A percentile compares a stretch with the other conserved stretches of the same genome.
Evolutionary conservation across 1,284 basidiomycete species (phyloP).

Genomic region (Pascua sp.): DNA sequence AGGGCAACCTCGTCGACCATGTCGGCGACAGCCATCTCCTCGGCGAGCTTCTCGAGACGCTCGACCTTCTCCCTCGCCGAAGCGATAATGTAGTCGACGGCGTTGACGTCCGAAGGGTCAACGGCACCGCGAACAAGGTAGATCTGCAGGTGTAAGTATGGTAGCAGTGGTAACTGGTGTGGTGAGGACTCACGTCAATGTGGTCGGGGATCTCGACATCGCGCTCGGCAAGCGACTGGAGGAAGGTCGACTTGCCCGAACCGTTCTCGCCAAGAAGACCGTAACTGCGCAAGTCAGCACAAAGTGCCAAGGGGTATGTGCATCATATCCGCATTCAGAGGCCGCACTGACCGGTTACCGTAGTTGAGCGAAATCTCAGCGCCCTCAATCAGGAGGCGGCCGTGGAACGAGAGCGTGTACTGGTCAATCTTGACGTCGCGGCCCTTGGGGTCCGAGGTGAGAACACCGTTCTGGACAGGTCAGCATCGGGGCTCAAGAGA

Average conservation of each 20-base stretch:
- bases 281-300: constrained; percentile 52
- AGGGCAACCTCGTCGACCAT: constrained; percentile 80
- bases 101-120: constrained; percentile 93
- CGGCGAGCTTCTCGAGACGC: constrained; percentile 89
- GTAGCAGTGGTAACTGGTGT: neutral
- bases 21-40: constrained; percentile 86
- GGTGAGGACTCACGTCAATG: constrained; percentile 62
- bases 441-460: constrained; percentile 85
- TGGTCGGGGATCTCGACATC: constrained; percentile 93
- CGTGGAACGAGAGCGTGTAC: constrained; percentile 96
- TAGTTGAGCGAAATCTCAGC: constrained; percentile 92
- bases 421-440: constrained; percentile 97
- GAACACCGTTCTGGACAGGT: constrained; percentile 63
- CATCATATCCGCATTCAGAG: neutral
- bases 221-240: constrained; percentile 69
- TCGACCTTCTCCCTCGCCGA: constrained; percentile 93
- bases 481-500: neutral
- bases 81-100: constrained; percentile 90
- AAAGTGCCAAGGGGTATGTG: too few relatives aligned
- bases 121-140: constrained; percentile 95
- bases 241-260: constrained; percentile 74
- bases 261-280: constrained; percentile 96
- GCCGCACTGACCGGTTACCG: constrained; percentile 66
- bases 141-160: constrained; percentile 54
- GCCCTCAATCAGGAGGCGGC: constrained; percentile 84